Evolutionary conservation across 192 early-diverging fungal genomes (phyloP), one percentile per base, ranked within the genome.

Genomic region (Umbelopsis ramanniana): DNA sequence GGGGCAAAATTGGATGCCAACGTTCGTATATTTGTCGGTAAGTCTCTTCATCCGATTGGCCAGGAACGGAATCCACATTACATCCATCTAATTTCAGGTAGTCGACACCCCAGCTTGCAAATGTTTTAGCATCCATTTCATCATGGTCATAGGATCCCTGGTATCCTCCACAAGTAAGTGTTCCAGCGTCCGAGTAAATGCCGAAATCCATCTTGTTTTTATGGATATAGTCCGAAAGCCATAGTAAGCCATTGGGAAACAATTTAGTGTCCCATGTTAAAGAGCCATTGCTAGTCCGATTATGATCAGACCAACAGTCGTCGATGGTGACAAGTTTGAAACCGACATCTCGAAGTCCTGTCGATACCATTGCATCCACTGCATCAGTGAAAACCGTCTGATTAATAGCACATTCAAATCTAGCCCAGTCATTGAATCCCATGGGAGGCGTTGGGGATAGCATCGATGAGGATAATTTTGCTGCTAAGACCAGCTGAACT

Each of bases 31-130:
- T 68, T 23, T 68, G 67, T 24, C 35, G 19, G 8, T 68, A 68
- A 26, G 45, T 68, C 21, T 47, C 67, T 68, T 68, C 67, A n/a
- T 68, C 67, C 7, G 67, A 47, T 14, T 68, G 67, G 3, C 67
- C 43, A 21, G 80, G 60, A 0, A 66, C 45, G 5, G 75, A 76
- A 19, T 77, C 69, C 23, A 73, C 66, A 66, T 79, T 72, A 67
- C 88, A 90, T 53, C 85, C 87, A 63, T 90, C 89, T 38, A 85
- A 76, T 68, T 90, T 90, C 24, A 88, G 71, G 72, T 81, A 89
- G 74, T 88, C 87, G 21, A 90, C 78, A 19, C 72, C 83, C 89
- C 87, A 89, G 9, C 52, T 40, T 7, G 86, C 83, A 78, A 83
- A 88, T 46, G 68, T 77, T 17, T 55, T 47, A 6, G 86, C 83